These are phyloP conservation scores for Corylus americana DNA, from an alignment of 306 rosid genomes.

Conservation along the genomic window DNA sequence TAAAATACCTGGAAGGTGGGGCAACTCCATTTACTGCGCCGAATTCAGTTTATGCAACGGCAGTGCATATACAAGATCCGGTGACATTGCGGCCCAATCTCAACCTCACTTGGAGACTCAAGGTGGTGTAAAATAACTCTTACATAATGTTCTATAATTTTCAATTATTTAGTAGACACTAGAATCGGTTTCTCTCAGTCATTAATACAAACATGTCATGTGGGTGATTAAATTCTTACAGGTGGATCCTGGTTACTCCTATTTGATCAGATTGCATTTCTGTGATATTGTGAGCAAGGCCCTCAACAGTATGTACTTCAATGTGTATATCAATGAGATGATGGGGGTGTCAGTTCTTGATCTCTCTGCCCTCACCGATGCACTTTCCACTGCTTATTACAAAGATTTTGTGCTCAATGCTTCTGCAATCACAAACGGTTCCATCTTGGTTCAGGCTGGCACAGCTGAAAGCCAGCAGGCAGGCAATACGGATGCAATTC, in stretches of 20 bases:
- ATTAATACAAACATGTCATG: no score
- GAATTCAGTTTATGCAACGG: slow-evolving; percentile 52
- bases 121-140: slow-evolving; percentile 10
- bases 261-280: slow-evolving; percentile 79
- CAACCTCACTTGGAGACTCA: slow-evolving; percentile 70
- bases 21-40: slow-evolving; percentile 67
- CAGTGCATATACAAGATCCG: slow-evolving; percentile 50
- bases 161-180: no score
- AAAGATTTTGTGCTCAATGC: slow-evolving; percentile 54
- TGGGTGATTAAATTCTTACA: no score
- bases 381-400: slow-evolving; percentile 56
- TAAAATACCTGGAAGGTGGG: slow-evolving; percentile 43
- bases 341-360: slow-evolving; percentile 49
- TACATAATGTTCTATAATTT: no score
- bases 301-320: slow-evolving; percentile 48
- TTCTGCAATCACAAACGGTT: slow-evolving; percentile 41
- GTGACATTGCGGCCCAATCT: slow-evolving; percentile 35
- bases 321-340: slow-evolving; percentile 63
- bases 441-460: slow-evolving; percentile 62
- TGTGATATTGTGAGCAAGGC: slow-evolving; percentile 75
- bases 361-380: slow-evolving; percentile 59
- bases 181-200: no score
- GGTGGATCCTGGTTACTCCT: slow-evolving; percentile 55
- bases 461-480: slow-evolving; percentile 41
- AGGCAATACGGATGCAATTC: slow-evolving; percentile 51